phyloP scores from a whole-genome alignment of 768 basidiomycete species.

The Suillus lakei region DNA sequence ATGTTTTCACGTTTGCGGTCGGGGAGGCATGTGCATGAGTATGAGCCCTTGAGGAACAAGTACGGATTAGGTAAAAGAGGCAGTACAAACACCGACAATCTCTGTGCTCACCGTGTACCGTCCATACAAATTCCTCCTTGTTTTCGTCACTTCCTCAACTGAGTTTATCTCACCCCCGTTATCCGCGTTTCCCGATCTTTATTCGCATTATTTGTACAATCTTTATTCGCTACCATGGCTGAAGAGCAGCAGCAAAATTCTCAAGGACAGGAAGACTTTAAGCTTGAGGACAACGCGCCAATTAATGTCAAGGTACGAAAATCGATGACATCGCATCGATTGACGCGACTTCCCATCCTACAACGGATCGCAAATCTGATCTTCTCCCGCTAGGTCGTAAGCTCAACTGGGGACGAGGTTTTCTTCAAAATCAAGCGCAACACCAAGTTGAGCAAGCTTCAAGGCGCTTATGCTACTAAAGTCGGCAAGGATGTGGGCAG shows the following conservation, averaged over 20 bases:
- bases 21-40: no score
- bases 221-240: conserved; percentile 48
- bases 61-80: conserved; percentile 9
- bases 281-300: conserved; percentile 60
- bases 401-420: conserved; percentile 81
- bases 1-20: background rate
- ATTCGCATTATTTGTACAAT: conserved; percentile 5
- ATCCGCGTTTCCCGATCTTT: background rate
- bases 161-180: conserved; percentile 3
- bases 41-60: no score
- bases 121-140: conserved; percentile 5
- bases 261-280: conserved; percentile 48
- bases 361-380: conserved; percentile 10
- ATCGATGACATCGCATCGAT: conserved; percentile 7
- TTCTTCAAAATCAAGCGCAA: conserved; percentile 97
- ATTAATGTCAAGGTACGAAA: conserved; percentile 79
- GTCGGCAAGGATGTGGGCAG: conserved; percentile 88
- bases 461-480: conserved; percentile 90
- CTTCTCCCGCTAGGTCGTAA: conserved; percentile 61
- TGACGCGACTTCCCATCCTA: conserved; percentile 5
- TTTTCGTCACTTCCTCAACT: background rate
- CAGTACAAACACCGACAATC: conserved; percentile 15
- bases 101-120: background rate
- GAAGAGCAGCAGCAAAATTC: conserved; percentile 49
- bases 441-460: conserved; percentile 91